These are phyloP conservation scores for Cochlearia excelsa DNA, from an alignment of 345 rosid species.

Conservation along the genomic window DNA sequence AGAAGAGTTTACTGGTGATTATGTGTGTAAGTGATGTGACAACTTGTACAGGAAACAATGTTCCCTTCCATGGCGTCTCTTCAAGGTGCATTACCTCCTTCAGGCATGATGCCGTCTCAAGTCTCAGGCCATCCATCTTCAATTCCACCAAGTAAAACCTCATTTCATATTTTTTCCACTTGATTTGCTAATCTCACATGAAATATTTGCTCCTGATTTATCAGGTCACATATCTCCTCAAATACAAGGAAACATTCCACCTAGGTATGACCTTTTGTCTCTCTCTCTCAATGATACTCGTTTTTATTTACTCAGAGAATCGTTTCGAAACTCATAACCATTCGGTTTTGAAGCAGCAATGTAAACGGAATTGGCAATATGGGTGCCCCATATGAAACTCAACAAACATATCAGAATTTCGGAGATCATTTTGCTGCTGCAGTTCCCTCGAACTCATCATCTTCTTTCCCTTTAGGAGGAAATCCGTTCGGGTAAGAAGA, in stretches of 20 bases:
- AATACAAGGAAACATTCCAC: constrained; percentile 45
- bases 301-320: neutral
- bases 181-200: constrained; percentile 2
- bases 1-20: neutral
- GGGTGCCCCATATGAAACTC: constrained; percentile 37
- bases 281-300: neutral
- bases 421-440: constrained; percentile 37
- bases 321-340: constrained; percentile 30
- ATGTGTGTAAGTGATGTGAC: constrained; percentile 29
- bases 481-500: constrained; percentile 36
- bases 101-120: constrained; percentile 53
- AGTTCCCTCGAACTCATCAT: constrained; percentile 14
- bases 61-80: constrained; percentile 75
- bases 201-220: constrained; percentile 11
- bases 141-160: constrained; percentile 57
- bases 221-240: constrained; percentile 68
- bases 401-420: constrained; percentile 45
- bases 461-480: constrained; percentile 30
- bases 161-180: neutral
- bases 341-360: constrained; percentile 25
- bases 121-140: constrained; percentile 41
- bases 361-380: constrained; percentile 40
- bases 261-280: constrained; percentile 44
- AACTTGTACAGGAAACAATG: constrained; percentile 38
- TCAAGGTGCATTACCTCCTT: constrained; percentile 59